phyloP scores from a whole-genome alignment of 73 alveolate genomes.

The Paramecium pentaurelia region DNA sequence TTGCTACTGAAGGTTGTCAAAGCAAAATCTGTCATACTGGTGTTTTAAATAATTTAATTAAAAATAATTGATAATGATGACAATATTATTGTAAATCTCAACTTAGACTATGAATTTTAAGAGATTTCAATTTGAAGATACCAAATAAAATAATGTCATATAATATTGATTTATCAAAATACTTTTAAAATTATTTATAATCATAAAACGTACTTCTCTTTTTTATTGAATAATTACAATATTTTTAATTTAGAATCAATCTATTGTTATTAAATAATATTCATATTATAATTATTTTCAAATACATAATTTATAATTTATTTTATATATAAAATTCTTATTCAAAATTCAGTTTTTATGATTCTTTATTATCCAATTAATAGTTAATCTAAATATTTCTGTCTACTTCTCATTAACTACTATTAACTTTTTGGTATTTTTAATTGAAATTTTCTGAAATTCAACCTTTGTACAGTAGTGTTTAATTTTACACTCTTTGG shows the following conservation, averaged over 20 bases:
- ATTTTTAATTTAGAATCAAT: too few relatives aligned
- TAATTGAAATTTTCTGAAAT: not conserved
- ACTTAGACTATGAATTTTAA: not conserved
- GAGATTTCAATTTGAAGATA: not conserved
- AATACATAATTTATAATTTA: not conserved
- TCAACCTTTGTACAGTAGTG: not conserved
- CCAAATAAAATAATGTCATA: too few relatives aligned
- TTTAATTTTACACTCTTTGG: not conserved
- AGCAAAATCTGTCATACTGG: constrained; percentile 49
- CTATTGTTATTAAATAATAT: too few relatives aligned
- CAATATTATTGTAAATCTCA: not conserved
- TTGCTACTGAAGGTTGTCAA: constrained; percentile 85
- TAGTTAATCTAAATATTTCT: not conserved
- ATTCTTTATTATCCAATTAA: not conserved
- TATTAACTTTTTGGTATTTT: not conserved
- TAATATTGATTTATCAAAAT: too few relatives aligned
- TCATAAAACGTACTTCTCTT: too few relatives aligned
- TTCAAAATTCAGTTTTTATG: not conserved
- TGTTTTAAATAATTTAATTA: not conserved
- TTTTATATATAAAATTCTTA: not conserved
- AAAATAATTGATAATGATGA: not conserved
- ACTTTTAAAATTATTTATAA: too few relatives aligned
- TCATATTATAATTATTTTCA: too few relatives aligned
- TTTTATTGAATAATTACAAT: too few relatives aligned
- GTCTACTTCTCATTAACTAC: not conserved